Evolutionary conservation across 1,284 basidiomycete genomes (phyloP), one percentile per base, ranked within the genome.

Genomic region (Ceratobasidium sp.): DNA sequence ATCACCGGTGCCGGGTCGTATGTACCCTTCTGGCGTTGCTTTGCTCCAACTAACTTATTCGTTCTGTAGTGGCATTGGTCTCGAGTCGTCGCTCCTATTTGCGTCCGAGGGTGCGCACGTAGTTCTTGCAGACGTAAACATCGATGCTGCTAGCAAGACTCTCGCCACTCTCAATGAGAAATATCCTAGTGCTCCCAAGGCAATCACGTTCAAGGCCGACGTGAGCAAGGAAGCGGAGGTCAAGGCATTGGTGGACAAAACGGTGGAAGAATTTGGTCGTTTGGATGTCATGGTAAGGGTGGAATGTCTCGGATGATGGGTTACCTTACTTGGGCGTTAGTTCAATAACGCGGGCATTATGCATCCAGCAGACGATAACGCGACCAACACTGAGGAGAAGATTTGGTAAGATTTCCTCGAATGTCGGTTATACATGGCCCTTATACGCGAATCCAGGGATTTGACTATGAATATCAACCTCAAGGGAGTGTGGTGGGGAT

Each of bases 401-500:
- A 95, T 98, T 82, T 98, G 96, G 96, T 81, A 80, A 59, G 43
- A 79, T 80, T n/a, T 76, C 76, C 65, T 62, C 39, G 31, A 59
- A 41, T 34, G 41, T 53, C 34, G 41, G 37, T 31, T 63, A 39
- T 8, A 7, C 19, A n/a, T 13, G 29, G 34, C 19, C 22, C 49
- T 43, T 11, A 37, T 31, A 13, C 24, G 2, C 8, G 13, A 39
- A 27, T 6, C 14, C 46, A 77, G 76, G 76, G 94, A 97, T 82
- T 85, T 95, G 74, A 95, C 94, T 5, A 94, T 96, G 90, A 86
- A 89, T 76, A 92, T 98, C 85, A 98, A 98, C 82, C 89, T 97
- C 81, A 98, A 98, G 84, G 96, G 96, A 73, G 97, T 98, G 75
- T 98, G 96, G 96, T 98, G 92, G 90, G 96, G 97, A 58, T 96